Percentiles rank a stretch among this genome's conserved stretches.
Conservation (phyloP, 73 alveolate species). For the Stentor roeselii region DNA sequence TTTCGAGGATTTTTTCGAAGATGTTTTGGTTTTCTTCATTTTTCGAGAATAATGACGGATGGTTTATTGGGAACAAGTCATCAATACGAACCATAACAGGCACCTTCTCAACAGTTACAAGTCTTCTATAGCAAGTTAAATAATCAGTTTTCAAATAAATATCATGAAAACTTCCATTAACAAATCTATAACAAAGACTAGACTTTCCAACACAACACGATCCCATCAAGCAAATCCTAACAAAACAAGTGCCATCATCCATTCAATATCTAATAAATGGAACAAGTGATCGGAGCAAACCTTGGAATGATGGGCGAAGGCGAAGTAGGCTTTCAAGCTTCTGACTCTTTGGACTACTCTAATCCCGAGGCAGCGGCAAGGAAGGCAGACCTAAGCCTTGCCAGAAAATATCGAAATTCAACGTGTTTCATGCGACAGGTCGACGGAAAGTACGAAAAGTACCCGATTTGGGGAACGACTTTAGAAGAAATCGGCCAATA, state of each 20-base stretch:
- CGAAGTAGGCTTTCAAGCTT: not conserved
- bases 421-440: not conserved
- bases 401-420: not conserved
- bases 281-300: not conserved
- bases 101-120: not conserved
- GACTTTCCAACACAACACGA: not conserved
- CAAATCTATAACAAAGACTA: not conserved
- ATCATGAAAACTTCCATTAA: not conserved
- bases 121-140: not conserved
- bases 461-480: not conserved
- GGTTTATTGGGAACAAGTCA: not conserved
- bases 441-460: not conserved
- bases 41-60: not conserved
- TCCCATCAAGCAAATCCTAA: too few relatives aligned
- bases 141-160: not conserved
- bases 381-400: not conserved
- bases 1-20: not conserved
- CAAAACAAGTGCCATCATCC: too few relatives aligned
- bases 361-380: not conserved
- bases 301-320: not conserved
- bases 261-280: too few relatives aligned
- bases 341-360: not conserved
- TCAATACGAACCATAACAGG: not conserved
- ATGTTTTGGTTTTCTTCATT: not conserved
- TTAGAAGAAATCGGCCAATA: constrained; percentile 25